These are phyloP conservation scores for Trichoderma sp. DNA, from an alignment of 2,329 filamentous ascomycete genomes.

Conservation along the genomic window DNA sequence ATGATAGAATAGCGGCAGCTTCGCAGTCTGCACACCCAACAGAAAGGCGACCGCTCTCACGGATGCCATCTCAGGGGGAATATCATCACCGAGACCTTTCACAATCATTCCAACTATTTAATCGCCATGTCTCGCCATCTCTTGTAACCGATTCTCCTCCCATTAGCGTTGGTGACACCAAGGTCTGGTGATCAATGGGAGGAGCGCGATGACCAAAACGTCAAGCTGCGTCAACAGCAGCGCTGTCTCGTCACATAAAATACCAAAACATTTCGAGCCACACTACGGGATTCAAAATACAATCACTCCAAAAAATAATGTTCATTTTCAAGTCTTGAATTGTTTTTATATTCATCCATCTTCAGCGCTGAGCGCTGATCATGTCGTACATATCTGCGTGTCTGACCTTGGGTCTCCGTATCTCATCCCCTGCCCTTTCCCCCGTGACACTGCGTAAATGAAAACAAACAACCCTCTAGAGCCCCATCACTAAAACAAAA, in stretches of 20 bases:
- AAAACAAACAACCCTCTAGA: not conserved
- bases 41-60: not conserved
- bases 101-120: not conserved
- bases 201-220: not conserved
- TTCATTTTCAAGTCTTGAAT: not conserved
- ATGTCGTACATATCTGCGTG: not conserved
- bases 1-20: not conserved
- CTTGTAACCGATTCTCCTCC: not conserved
- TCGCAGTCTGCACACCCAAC: not conserved
- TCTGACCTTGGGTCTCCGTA: not conserved
- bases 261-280: not conserved
- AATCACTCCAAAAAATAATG: not conserved
- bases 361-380: not conserved
- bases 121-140: not conserved
- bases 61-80: not conserved
- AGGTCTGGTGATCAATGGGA: not conserved
- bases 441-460: constrained; percentile 1
- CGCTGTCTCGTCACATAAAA: not conserved
- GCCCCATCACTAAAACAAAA: not conserved
- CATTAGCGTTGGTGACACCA: not conserved
- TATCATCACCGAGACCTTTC: not conserved
- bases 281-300: not conserved
- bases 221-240: not conserved
- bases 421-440: not conserved
- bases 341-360: not conserved